phyloP scores from a whole-genome alignment of 1,284 basidiomycete species.

The Apiotrichum mycotoxinovorans region DNA sequence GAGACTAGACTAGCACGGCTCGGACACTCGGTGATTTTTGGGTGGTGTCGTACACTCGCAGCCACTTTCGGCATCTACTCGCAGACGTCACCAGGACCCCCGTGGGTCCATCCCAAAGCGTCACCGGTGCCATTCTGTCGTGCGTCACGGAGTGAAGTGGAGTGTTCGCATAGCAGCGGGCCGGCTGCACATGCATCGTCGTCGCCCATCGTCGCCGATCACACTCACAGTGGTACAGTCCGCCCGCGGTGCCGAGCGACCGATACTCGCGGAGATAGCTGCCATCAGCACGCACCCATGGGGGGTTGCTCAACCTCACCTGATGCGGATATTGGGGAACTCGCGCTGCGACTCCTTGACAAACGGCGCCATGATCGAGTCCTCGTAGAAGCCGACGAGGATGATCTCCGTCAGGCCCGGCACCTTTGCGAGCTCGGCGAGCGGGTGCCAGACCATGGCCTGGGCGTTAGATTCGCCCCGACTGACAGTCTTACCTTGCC shows the following conservation, averaged over 20 bases:
- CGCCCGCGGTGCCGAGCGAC: constrained; percentile 54
- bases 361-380: constrained; percentile 52
- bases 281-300: neutral
- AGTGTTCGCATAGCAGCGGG: too few relatives aligned
- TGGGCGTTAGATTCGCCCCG: constrained; percentile 15
- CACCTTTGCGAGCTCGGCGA: constrained; percentile 52
- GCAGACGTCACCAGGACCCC: neutral
- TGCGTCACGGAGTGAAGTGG: too few relatives aligned
- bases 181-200: neutral
- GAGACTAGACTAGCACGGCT: too few relatives aligned
- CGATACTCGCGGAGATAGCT: constrained; percentile 55
- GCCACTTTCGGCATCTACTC: neutral
- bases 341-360: constrained; percentile 53
- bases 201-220: too few relatives aligned
- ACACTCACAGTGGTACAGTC: constrained; percentile 47
- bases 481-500: constrained; percentile 44
- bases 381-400: constrained; percentile 56
- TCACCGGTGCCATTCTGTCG: too few relatives aligned
- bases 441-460: constrained; percentile 55
- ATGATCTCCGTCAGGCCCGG: constrained; percentile 52
- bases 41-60: neutral
- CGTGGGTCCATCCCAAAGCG: neutral
- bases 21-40: neutral
- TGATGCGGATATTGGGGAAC: constrained; percentile 53
- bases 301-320: constrained; percentile 24